A percentile compares a stretch with the other conserved stretches of the same genome.
Conservation (phyloP, 129 eudicot genomes). For the Glebionis coronaria region DNA sequence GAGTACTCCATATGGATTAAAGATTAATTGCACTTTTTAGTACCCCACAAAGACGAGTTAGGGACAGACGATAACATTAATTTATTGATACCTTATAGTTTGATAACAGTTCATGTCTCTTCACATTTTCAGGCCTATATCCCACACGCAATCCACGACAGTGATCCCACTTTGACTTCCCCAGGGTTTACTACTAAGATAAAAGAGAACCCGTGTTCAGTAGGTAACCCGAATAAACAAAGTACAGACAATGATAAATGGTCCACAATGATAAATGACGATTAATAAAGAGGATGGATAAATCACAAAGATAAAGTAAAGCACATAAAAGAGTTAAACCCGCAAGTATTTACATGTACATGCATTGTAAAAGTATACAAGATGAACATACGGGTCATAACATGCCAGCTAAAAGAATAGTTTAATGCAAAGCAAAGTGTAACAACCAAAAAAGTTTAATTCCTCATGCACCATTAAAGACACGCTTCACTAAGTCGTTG, state of each 20-base stretch:
- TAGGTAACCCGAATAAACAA: too few species aligned
- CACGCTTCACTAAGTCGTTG: not conserved
- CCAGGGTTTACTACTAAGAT: not conserved
- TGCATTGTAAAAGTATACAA: not conserved
- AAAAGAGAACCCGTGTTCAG: not conserved
- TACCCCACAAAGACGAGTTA: too few species aligned
- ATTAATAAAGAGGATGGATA: too few species aligned
- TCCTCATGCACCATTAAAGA: not conserved
- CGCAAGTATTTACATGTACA: not conserved
- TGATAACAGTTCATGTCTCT: not conserved
- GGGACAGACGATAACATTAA: too few species aligned
- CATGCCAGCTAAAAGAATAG: not conserved
- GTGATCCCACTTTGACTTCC: not conserved
- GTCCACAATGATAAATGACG: not conserved
- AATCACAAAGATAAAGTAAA: too few species aligned
- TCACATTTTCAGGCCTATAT: not conserved
- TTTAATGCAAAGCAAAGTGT: not conserved
- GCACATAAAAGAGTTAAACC: too few species aligned
- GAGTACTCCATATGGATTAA: too few species aligned
- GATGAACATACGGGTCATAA: constrained; percentile 2
- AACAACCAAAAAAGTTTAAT: not conserved
- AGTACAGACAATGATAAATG: not conserved
- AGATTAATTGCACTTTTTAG: too few species aligned
- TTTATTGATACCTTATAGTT: too few species aligned
- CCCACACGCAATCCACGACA: not conserved